A percentile compares a stretch with the other conserved stretches of the same genome.
Conservation (phyloP, 2,329 filamentous ascomycete genomes). For the Aspergillus novofumigatus region DNA sequence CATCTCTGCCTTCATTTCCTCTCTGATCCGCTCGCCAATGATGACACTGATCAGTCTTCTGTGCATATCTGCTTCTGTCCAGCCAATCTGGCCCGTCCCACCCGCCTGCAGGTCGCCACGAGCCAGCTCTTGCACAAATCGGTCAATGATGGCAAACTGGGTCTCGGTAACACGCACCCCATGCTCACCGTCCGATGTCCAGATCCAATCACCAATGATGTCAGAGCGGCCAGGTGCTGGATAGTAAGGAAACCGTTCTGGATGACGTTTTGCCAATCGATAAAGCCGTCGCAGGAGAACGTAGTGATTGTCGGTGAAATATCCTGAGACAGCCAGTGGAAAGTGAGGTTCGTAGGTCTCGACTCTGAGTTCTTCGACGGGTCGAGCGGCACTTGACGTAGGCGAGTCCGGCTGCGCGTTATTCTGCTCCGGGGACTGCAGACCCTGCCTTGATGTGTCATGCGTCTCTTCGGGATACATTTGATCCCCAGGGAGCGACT, state of each 20-base stretch:
- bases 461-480: conserved; percentile 11
- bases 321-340: conserved; percentile 33
- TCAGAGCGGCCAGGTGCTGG: conserved; percentile 31
- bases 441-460: conserved; percentile 7
- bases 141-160: conserved; percentile 41
- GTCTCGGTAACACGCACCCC: conserved; percentile 39
- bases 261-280: conserved; percentile 33
- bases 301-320: conserved; percentile 42
- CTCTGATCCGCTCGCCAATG: conserved; percentile 44
- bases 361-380: conserved; percentile 8
- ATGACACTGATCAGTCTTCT: conserved; percentile 44
- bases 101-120: conserved; percentile 32
- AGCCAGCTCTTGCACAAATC: conserved; percentile 36
- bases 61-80: conserved; percentile 43
- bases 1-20: conserved; percentile 32
- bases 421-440: conserved; percentile 1
- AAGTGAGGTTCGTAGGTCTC: conserved; percentile 15
- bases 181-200: conserved; percentile 39
- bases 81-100: conserved; percentile 36
- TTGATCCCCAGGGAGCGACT: conserved; percentile 7
- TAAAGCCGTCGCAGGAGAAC: conserved; percentile 36
- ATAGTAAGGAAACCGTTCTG: conserved; percentile 36
- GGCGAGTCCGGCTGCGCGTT: conserved; percentile 7
- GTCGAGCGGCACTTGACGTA: conserved; percentile 2
- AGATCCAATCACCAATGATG: conserved; percentile 42